These are phyloP conservation scores for Ophiocordyceps camponoti-rufipedis DNA, from an alignment of 2,329 filamentous ascomycete species.

Conservation along the genomic window DNA sequence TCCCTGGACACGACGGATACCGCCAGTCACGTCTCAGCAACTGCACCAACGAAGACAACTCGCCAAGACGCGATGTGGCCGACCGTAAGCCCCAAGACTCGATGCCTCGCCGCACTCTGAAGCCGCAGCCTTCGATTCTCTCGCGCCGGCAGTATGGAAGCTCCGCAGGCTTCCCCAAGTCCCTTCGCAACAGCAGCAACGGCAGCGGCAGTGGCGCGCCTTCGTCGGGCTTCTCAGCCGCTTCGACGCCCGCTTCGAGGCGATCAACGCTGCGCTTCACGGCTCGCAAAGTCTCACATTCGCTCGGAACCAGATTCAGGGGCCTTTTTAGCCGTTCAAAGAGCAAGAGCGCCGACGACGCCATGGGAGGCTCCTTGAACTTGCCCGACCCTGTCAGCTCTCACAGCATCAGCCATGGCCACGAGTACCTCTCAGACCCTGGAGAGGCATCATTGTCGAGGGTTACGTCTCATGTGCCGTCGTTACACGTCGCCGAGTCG, in stretches of 20 bases:
- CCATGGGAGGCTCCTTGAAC: slow-evolving; percentile 1
- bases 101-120: slow-evolving; percentile 17
- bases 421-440: slow-evolving; percentile 14
- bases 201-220: slow-evolving; percentile 16
- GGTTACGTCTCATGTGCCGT: slow-evolving; percentile 30
- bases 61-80: slow-evolving; percentile 16
- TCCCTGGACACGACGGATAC: slow-evolving; percentile 14
- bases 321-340: slow-evolving; percentile 14
- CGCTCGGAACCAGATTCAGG: slow-evolving; percentile 42
- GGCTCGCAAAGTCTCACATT: slow-evolving; percentile 42
- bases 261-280: slow-evolving; percentile 24
- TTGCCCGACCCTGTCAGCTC: slow-evolving; percentile 5
- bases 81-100: slow-evolving; percentile 7
- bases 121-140: slow-evolving; percentile 22
- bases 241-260: slow-evolving; percentile 8
- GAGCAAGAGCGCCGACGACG: slow-evolving; percentile 7
- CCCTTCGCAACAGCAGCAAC: slow-evolving; percentile 29
- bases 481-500: slow-evolving; percentile 27
- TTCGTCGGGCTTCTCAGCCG: slow-evolving; percentile 12
- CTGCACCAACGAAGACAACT: slow-evolving; percentile 11
- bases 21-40: slow-evolving; percentile 4
- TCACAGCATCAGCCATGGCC: slow-evolving; percentile 13
- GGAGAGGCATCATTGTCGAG: slow-evolving; percentile 27
- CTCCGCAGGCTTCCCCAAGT: slow-evolving; percentile 23
- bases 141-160: slow-evolving; percentile 16